Percentiles rank a stretch among this genome's conserved stretches.
Evolutionary conservation across 2,329 filamentous ascomycete species (phyloP).

Genomic region (Aspergillus chevalieri): DNA sequence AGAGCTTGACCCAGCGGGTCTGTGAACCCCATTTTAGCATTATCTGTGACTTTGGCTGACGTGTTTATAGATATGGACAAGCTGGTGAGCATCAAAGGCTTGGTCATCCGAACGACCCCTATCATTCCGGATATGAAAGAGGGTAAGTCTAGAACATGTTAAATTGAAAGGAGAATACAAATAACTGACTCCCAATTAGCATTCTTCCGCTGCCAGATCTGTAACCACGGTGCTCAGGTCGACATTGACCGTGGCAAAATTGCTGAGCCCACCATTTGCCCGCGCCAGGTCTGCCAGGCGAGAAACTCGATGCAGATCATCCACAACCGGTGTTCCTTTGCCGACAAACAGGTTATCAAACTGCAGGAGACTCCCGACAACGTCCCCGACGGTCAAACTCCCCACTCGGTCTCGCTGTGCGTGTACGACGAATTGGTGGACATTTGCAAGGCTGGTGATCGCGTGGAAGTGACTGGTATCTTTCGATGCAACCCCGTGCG

Average conservation of each 20-base stretch:
- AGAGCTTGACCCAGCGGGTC: conserved; percentile 82
- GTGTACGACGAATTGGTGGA: conserved; percentile 97
- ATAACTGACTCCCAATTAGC: conserved; percentile 42
- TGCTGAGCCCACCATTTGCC: conserved; percentile 84
- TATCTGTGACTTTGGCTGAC: conserved; percentile 18
- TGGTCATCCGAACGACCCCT: conserved; percentile 91
- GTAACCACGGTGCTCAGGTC: conserved; percentile 83
- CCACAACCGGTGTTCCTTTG: conserved; percentile 90
- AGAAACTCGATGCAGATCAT: conserved; percentile 98
- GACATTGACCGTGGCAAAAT: conserved; percentile 95
- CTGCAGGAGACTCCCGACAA: conserved; percentile 94
- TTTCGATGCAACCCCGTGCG: conserved; percentile 92
- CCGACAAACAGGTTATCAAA: conserved; percentile 98
- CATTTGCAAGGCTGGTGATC: conserved; percentile 94
- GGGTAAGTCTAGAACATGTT: conserved; percentile 32
- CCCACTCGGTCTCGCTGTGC: conserved; percentile 92
- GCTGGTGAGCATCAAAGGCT: conserved; percentile 85
- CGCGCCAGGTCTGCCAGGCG: conserved; percentile 70
- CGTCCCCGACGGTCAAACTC: conserved; percentile 91
- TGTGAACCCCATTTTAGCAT: conserved; percentile 12
- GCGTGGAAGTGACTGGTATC: conserved; percentile 91
- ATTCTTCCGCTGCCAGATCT: conserved; percentile 92
- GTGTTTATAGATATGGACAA: conserved; percentile 74
- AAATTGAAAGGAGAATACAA: neutral
- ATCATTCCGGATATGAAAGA: conserved; percentile 99